These are phyloP conservation scores for Saccharata proteae DNA, from an alignment of 2,329 filamentous ascomycete species.

Conservation along the genomic window DNA sequence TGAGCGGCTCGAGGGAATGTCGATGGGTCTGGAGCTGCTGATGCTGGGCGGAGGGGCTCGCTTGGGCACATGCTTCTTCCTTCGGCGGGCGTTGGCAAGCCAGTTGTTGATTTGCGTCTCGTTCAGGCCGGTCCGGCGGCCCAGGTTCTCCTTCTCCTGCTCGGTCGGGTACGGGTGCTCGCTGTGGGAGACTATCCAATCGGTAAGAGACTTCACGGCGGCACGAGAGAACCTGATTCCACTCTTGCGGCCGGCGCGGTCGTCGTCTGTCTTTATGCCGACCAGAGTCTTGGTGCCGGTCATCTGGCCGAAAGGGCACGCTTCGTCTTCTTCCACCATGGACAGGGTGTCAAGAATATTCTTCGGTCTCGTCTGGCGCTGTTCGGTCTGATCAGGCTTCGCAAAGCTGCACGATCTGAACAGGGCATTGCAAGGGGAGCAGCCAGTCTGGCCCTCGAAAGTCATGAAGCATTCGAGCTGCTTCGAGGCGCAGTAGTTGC, in stretches of 20 bases:
- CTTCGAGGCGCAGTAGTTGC: conserved; percentile 35
- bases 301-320: conserved; percentile 15
- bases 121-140: conserved; percentile 66
- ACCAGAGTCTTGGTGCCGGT: conserved; percentile 23
- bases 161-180: conserved; percentile 82
- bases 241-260: conserved; percentile 41
- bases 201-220: conserved; percentile 68
- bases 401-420: conserved; percentile 38
- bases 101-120: conserved; percentile 81
- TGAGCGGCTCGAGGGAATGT: conserved; percentile 57
- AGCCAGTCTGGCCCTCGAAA: conserved; percentile 26
- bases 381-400: conserved; percentile 20
- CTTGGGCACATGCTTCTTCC: conserved; percentile 62
- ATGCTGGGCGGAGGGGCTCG: conserved; percentile 59
- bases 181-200: conserved; percentile 70
- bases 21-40: conserved; percentile 46
- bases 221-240: conserved; percentile 69
- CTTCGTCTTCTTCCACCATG: conserved; percentile 30
- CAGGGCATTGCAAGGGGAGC: conserved; percentile 35
- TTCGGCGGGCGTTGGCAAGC: conserved; percentile 78
- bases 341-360: conserved; percentile 36
- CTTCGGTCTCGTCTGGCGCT: conserved; percentile 17
- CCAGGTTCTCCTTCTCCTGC: conserved; percentile 70
- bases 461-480: conserved; percentile 37
- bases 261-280: conserved; percentile 22